Evolutionary conservation across 2,329 filamentous ascomycete species (phyloP), one percentile per base, ranked within the genome.

Genomic region (Chaetomiaceae sp.): DNA sequence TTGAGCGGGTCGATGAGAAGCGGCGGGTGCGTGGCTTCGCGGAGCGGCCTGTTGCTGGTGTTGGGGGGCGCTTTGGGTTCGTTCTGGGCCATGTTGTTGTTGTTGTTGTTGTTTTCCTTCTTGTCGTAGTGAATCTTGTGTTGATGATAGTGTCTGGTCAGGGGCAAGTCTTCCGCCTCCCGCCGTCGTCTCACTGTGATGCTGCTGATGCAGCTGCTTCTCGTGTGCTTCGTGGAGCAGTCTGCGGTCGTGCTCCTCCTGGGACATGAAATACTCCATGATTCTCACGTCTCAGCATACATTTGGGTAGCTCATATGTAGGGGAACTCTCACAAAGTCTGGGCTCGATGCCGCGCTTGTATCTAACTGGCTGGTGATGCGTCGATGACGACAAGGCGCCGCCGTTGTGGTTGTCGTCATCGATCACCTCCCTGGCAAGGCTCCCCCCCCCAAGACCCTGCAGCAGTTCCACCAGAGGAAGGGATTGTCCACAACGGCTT

Each of bases 1-100:
- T 64, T 54, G 17, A 43, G 40, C 4, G 56, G 51, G 38, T 58
- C 53, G 52, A 58, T 45, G 8, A 44, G 10, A 27, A 60, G 47
- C 12, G 38, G 44, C 30, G 53, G 40, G 13, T 35, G 44, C 5
- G 38, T 53, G 8, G 38, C 33, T 19, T 51, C 37, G 31, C 48
- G 37, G 42, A 51, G 31, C 17, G 34, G 48, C 14, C 27, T 51
- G 12, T 30, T 30, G 2, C n/a, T 14, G 14, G 38, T 9, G 1
- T n/a, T 16, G 30, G 12, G 27, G n/a, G n/a, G n/a, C n/a, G n/a
- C n/a, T n/a, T n/a, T n/a, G n/a, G n/a, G n/a, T n/a, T n/a, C 21
- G 16, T n/a, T n/a, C 10, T 27, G 25, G 10, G 33, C 21, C 45
- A 49, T 53, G 7, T 21, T 53, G 34, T 10, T 10, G 27, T 1